phyloP scores from a whole-genome alignment of 2,329 filamentous ascomycete genomes.

The Colletotrichum sp. region DNA sequence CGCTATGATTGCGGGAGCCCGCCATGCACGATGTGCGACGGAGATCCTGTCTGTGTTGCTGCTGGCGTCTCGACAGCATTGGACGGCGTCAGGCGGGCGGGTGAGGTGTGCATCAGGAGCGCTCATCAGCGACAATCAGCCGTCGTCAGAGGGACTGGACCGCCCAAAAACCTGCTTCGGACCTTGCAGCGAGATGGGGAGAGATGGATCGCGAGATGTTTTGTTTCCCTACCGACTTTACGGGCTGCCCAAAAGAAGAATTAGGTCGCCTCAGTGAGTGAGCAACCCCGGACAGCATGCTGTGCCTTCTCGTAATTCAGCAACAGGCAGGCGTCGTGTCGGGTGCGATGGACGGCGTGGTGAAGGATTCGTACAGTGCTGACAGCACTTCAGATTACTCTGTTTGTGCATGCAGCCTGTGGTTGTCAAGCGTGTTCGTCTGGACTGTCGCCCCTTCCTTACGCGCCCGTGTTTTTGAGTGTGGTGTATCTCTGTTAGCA shows the following conservation, averaged over 20 bases:
- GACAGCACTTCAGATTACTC: background rate
- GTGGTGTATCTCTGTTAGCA: constrained; percentile 15
- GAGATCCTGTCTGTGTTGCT: constrained; percentile 9
- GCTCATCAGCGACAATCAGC: background rate
- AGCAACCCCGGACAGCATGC: background rate
- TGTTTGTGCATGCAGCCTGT: background rate
- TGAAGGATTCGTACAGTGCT: background rate
- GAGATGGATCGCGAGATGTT: background rate
- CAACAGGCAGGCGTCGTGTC: background rate
- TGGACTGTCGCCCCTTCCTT: background rate
- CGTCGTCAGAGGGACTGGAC: background rate
- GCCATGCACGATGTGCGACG: background rate
- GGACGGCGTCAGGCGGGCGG: background rate
- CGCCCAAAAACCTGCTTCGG: background rate
- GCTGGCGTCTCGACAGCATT: background rate
- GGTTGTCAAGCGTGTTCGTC: constrained; percentile 2
- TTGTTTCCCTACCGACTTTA: background rate
- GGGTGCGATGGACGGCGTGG: background rate
- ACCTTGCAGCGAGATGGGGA: background rate
- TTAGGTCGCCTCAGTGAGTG: background rate
- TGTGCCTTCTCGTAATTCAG: background rate
- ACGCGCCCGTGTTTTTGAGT: background rate
- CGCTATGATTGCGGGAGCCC: constrained; percentile 17
- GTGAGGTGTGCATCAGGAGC: background rate
- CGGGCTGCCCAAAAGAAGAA: background rate